Base-by-base conservation (phyloP, 306 rosid genomes). In the Gastrolobium bilobum region DNA sequence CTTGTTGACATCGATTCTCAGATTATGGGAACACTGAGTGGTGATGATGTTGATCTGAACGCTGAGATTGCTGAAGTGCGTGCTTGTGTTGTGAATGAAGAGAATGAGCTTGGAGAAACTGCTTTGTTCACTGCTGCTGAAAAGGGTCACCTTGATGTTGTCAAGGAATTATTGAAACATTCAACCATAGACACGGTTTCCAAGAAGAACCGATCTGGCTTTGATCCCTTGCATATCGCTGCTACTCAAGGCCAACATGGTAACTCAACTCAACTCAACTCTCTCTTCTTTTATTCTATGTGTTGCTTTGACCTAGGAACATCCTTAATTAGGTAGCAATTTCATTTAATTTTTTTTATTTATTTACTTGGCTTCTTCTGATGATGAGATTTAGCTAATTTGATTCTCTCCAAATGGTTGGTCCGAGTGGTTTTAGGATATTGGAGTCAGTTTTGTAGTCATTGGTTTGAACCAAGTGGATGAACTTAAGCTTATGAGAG, bases 191-290 rank as follows among this genome's bases (percentile, higher is more conserved):
- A 88, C 52, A 85, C 94, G 0, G 73, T 93, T 72, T 73, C 87
- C 0, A 93, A 86, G 82, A 93, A 93, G 89, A 96, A 93, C 74
- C 85, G 86, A 9, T 87, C 93, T 2, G 87, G 87, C 30, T 91
- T 85, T 52, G 96, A 90, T 84, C 94, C 99, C 3, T 82, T 96
- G 92, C 99, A 96, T 84, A 84, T 84, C 37, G 98, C 99, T 67
- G 99, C 99, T 50, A 89, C 87, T 77, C 92, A 88, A 68, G 99
- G 99, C 30, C 96, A 87, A 43, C 96, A 93, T 77, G 92, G 99
- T 96, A 83, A 6, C 7, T 14, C 46, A 10, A 20, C 7, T 14
- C 46, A 10, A 20, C 26, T 20, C n/a, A 5, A 5, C 33, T 39
- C 2, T 30, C 61, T 34, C 61, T 63, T 30, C 2, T 10, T 30